Base-by-base conservation (phyloP, 2,329 filamentous ascomycete genomes). In the Hawksworthiomyces lignivorus region DNA sequence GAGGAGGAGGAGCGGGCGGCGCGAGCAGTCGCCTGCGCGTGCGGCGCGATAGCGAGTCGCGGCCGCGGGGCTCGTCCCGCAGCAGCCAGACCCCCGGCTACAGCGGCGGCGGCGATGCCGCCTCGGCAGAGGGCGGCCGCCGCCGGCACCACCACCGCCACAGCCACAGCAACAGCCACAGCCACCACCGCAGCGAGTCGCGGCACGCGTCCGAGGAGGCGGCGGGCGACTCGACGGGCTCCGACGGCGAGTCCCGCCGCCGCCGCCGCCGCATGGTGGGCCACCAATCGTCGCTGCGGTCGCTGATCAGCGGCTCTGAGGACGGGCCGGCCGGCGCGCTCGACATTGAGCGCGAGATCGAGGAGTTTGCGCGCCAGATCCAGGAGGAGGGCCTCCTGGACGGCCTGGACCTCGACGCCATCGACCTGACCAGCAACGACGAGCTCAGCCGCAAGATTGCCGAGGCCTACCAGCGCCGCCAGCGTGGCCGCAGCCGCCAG, bases 381-480 rank as follows among this genome's bases (percentile, higher is more conserved):
- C 57, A 61, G 43, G 58, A 60, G 47, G 59, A 52, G 56, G 88
- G 90, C 0, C 65, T 96, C 17, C 63, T 95, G 26, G 87, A 96
- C 54, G 89, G 87, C 15, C 79, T 96, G 35, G 89, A 96, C 56
- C 66, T 96, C 42, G 85, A 92, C 54, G 89, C 89, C 49, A 80
- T 96, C 41, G 88, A 90, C 48, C 72, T 87, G 14, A 77, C 70
- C 36, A 85, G 88, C 54, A 87, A 96, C 56, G 88, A 96, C 54
- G 87, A 94, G 55, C 77, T 97, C 14, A 94, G 86, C 50, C 84
- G 90, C 55, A 80, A 84, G 45, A 95, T 97, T 52, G 89, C 88
- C 2, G 86, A 94, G 54, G 87, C 87, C 2, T 95, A 94, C 56
- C 72, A 86, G 44, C 75, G 86, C 47, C 73, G 87, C 22, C 87